Evolutionary conservation across 495 filamentous ascomycete genomes (phyloP).

Genomic region (Penicillium cinerascens): DNA sequence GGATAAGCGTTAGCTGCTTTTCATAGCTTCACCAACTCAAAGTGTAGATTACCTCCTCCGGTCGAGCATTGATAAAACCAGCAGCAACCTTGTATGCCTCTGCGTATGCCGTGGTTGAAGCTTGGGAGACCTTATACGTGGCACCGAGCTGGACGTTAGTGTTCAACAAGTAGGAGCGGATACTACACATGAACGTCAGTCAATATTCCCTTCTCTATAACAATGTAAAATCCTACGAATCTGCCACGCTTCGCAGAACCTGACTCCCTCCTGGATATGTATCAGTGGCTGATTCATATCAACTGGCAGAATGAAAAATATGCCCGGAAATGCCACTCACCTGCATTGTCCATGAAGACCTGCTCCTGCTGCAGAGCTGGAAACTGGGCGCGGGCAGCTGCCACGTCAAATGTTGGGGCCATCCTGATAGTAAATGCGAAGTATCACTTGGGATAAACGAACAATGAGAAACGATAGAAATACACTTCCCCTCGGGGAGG

Average conservation of each 20-base stretch:
- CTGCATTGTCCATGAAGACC: constrained; percentile 70
- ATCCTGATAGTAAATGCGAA: constrained; percentile 6
- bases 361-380: constrained; percentile 62
- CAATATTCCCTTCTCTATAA: not conserved
- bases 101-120: constrained; percentile 52
- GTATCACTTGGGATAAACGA: not conserved
- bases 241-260: constrained; percentile 57
- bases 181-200: constrained; percentile 36
- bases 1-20: not conserved
- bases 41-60: constrained; percentile 54
- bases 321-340: constrained; percentile 8
- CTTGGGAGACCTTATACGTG: constrained; percentile 52
- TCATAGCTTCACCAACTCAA: constrained; percentile 1
- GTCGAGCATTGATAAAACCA: constrained; percentile 61
- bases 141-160: constrained; percentile 74
- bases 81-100: constrained; percentile 59
- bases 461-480: not conserved
- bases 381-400: constrained; percentile 56
- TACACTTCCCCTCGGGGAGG: not conserved
- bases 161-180: constrained; percentile 59
- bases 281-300: not conserved
- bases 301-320: not conserved
- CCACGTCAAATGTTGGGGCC: constrained; percentile 45
- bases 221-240: constrained; percentile 49
- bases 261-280: constrained; percentile 58